Evolutionary conservation across 2,329 filamentous ascomycete species (phyloP), one percentile per base, ranked within the genome.

Genomic region (Sporothrix luriei): DNA sequence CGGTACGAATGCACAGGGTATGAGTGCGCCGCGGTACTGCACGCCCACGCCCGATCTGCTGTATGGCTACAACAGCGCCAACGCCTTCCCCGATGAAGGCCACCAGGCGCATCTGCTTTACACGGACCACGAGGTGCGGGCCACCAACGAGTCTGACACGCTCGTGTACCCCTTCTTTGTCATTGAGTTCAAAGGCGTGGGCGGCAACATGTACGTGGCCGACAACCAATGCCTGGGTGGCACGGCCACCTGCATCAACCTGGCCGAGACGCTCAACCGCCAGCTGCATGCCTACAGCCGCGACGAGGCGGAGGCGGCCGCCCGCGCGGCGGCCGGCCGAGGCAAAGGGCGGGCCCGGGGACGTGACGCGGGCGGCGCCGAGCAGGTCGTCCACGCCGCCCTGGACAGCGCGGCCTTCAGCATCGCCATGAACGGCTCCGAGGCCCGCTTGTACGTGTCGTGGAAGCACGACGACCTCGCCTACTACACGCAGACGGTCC

Each of bases 101-200:
- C 59, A 62, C 21, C 13, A 9, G 6, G 13, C 4, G 4, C 59
- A 48, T 9, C 3, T 48, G 21, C 6, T 16, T 29, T 10, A 14
- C 9, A 62, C 40, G 59, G 2, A 19, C 1, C 21, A 16, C 21
- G 21, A 46, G 40, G 14, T 48, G 9, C 13, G 6, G 3, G 59
- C 59, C 40, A 48, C 21, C 40, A 62, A 62, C 40, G 21, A 48
- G n/a, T 14, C 11, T 13, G 14, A 62, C 59, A 19, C 40, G 2
- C 38, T 62, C 13, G 7, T 62, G 16, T 82, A 78, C 33, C 66
- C 38, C 9, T 68, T 59, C 38, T 61, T 59, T 49, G 19, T 68
- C 26, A n/a, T 68, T n/a, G 66, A 68, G 43, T 68, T 59, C 24
- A 68, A 68, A 19, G 66, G 66, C 24, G 7, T 5, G 1, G 33